Evolutionary conservation across 2,329 filamentous ascomycete genomes (phyloP), one percentile per base, ranked within the genome.

Genomic region (Diaporthe australafricana): DNA sequence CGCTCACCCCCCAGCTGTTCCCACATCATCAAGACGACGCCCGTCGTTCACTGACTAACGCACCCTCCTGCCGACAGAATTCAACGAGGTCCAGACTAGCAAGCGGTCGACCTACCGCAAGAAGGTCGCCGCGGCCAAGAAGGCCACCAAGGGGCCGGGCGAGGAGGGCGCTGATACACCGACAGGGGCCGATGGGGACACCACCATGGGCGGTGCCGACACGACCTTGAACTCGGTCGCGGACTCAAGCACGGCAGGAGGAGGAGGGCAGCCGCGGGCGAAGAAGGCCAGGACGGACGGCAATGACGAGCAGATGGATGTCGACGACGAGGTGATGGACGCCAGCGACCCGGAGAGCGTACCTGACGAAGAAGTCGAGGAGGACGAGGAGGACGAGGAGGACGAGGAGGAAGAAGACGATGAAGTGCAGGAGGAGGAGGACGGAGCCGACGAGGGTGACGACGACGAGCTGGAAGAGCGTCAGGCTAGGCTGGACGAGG

Each of bases 101-200:
- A 95, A 95, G 83, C 90, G 92, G 67, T 94, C 91, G 75, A 90
- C 88, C 20, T 93, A 94, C 82, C 88, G 92, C 67, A 89, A 90
- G 77, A 93, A 92, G 77, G 88, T 92, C 22, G 90, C 91, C 45
- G 91, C 90, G 68, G 89, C 90, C 68, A 93, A 92, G 81, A 83
- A 82, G 68, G 81, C 77, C 17, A 69, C 74, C 32, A 76, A 77
- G 3, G 78, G 78, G 48, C 78, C 76, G 17, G 78, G 75, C 48
- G 80, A 52, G 67, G 72, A 70, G 30, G 71, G 67, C 20, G 76
- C 71, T n/a, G 77, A 78, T 38, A 77, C 79, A 1, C 79, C 81
- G 20, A 70, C 79, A 53, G 77, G 76, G 68, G 75, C 72, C n/a
- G 81, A 83, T 71, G 76, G 72, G 55, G 75, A 77, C 73, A 72